Evolutionary conservation across 306 rosid genomes (phyloP).

Genomic region (Vigna angularis): DNA sequence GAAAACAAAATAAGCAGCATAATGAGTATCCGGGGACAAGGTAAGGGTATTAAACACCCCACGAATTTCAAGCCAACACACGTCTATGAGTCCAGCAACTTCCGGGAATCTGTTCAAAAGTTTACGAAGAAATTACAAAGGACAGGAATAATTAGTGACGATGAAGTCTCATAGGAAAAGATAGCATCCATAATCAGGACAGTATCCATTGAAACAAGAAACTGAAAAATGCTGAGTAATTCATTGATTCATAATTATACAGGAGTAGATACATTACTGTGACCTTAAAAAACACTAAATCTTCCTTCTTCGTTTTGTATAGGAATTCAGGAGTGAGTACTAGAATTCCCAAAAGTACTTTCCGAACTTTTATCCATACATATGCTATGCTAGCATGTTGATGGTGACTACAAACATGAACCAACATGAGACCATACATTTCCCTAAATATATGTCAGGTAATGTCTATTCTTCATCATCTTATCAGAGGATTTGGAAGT

Average conservation of each 20-base stretch:
- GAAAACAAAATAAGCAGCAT: slow-evolving; percentile 67
- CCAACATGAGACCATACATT: neutral
- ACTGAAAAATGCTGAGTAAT: neutral
- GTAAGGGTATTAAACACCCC: slow-evolving; percentile 54
- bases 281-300: neutral
- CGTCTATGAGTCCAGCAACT: slow-evolving; percentile 58
- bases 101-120: slow-evolving; percentile 62
- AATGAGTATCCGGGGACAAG: slow-evolving; percentile 61
- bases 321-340: neutral
- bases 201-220: neutral
- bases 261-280: neutral
- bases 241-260: neutral
- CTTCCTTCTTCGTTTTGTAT: neutral
- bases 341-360: neutral
- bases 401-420: neutral
- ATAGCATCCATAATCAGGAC: neutral
- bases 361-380: neutral
- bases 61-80: slow-evolving; percentile 74
- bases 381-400: neutral
- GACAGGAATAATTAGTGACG: neutral
- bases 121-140: neutral
- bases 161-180: neutral
- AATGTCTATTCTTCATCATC: too few relatives aligned
- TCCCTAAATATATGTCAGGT: neutral
- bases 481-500: too few relatives aligned